Evolutionary conservation across 805 yeast genomes (phyloP).

Genomic region (Candida jianshihensis): DNA sequence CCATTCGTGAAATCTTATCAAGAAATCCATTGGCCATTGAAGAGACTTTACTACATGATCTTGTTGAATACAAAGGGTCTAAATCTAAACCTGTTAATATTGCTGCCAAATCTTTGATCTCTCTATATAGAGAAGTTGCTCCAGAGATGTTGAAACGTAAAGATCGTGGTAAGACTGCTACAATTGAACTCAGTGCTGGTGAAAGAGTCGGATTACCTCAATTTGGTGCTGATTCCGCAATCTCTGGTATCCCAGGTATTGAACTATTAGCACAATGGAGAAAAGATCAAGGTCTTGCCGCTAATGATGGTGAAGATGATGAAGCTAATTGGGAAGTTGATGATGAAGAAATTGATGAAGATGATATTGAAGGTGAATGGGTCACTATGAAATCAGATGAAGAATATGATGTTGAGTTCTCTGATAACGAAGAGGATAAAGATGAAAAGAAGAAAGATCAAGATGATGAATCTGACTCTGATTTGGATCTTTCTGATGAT

Average conservation of each 20-base stretch:
- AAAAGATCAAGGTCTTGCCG: slow-evolving; percentile 46
- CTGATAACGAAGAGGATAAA: slow-evolving; percentile 36
- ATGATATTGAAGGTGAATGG: slow-evolving; percentile 88
- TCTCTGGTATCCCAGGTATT: slow-evolving; percentile 81
- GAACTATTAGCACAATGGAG: slow-evolving; percentile 89
- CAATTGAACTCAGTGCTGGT: slow-evolving; percentile 68
- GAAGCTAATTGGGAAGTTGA: slow-evolving; percentile 53
- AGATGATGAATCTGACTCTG: slow-evolving; percentile 44
- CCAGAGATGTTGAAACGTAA: slow-evolving; percentile 90
- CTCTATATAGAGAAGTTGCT: slow-evolving; percentile 88
- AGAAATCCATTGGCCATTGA: slow-evolving; percentile 96
- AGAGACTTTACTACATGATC: slow-evolving; percentile 78
- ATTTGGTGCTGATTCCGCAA: slow-evolving; percentile 67
- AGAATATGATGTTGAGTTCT: slow-evolving; percentile 54
- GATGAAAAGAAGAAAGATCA: slow-evolving; percentile 31
- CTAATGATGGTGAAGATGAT: slow-evolving; percentile 53
- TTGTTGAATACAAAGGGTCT: slow-evolving; percentile 85
- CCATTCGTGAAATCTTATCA: slow-evolving; percentile 86
- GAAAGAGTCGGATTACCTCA: slow-evolving; percentile 47
- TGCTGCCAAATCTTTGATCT: slow-evolving; percentile 86
- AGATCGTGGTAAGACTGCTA: slow-evolving; percentile 90
- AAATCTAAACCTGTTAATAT: slow-evolving; percentile 89
- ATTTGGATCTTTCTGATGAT: slow-evolving; percentile 33
- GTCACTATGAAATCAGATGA: slow-evolving; percentile 76
- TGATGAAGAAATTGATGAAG: slow-evolving; percentile 40